phyloP scores from a whole-genome alignment of 495 filamentous ascomycete genomes.

The Cudoniella acicularis region DNA sequence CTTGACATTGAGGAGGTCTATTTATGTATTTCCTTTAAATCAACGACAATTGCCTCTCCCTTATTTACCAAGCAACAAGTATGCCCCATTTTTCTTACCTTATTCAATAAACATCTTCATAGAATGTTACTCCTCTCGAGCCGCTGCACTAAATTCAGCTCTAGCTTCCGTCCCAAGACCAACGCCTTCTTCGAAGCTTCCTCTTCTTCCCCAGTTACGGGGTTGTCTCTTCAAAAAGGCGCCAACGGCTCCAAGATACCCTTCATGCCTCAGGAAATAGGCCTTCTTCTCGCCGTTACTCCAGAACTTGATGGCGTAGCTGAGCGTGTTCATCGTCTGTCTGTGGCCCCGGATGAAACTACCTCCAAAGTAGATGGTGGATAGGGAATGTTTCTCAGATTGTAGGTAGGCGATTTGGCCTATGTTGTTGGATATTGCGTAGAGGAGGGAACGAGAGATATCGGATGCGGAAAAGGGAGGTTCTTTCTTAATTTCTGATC shows the following conservation, averaged over 20 bases:
- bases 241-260: conserved; percentile 93
- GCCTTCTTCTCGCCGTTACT: conserved; percentile 90
- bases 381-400: conserved; percentile 83
- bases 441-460: conserved; percentile 62
- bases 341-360: conserved; percentile 94
- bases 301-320: conserved; percentile 97
- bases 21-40: too few relatives aligned
- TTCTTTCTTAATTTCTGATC: background rate
- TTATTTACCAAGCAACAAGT: too few relatives aligned
- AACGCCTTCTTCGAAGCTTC: conserved; percentile 52
- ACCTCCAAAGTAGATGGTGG: conserved; percentile 95
- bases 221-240: conserved; percentile 92
- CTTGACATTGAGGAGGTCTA: too few relatives aligned
- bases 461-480: conserved; percentile 44
- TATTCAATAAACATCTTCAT: too few relatives aligned
- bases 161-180: conserved; percentile 18
- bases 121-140: background rate
- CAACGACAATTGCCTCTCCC: too few relatives aligned
- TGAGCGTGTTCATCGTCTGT: conserved; percentile 95
- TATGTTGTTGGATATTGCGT: conserved; percentile 91
- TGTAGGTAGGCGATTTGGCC: conserved; percentile 96
- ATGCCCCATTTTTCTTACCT: too few relatives aligned
- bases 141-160: background rate
- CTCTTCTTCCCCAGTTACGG: conserved; percentile 83
- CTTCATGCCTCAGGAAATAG: conserved; percentile 93